phyloP scores from a whole-genome alignment of 345 rosid genomes.

The Eucalyptus viminalis region DNA sequence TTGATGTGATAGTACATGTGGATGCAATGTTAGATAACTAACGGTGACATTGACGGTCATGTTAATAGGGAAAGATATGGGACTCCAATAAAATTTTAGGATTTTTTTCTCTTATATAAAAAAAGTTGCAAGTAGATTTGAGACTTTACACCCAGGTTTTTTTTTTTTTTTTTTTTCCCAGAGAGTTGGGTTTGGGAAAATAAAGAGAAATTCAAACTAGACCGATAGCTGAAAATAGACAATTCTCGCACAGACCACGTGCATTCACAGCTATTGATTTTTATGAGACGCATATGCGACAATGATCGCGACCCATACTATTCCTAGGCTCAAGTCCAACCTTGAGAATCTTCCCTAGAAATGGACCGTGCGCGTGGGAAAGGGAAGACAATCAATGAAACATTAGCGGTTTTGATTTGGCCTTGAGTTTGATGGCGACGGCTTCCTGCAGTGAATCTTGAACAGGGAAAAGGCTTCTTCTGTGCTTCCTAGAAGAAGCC shows the following conservation, averaged over 20 bases:
- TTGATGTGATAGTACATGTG: background rate
- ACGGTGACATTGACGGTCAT: rapidly evolving
- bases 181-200: background rate
- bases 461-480: background rate
- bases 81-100: background rate
- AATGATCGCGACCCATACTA: background rate
- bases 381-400: background rate
- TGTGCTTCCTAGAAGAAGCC: background rate
- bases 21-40: background rate
- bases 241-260: rapidly evolving
- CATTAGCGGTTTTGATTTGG: background rate
- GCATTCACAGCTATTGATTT: background rate
- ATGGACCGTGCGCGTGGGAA: background rate
- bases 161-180: too few relatives aligned
- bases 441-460: background rate
- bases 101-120: background rate
- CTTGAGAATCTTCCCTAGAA: background rate
- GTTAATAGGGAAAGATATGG: background rate
- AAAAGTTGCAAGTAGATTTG: background rate
- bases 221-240: rapidly evolving
- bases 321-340: background rate
- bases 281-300: rapidly evolving
- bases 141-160: background rate
- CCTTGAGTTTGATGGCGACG: background rate
- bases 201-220: background rate